Percentiles rank a stretch among this genome's conserved stretches.
These are phyloP conservation scores for Henckelia pumila DNA, from an alignment of 257 asterid genomes.

Conservation along the genomic window DNA sequence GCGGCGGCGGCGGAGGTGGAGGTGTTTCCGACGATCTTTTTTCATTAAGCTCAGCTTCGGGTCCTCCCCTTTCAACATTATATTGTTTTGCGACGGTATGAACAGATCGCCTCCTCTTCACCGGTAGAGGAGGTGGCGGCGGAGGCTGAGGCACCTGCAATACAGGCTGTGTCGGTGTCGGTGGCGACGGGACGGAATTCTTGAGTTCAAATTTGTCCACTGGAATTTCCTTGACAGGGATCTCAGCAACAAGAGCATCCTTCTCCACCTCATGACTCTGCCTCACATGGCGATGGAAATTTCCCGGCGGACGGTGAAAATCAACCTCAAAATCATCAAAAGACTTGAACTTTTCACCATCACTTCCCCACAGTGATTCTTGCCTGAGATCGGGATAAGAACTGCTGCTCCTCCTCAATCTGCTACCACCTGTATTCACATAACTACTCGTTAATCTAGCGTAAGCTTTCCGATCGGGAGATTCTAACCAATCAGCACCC, in stretches of 20 bases:
- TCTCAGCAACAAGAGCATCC: slow-evolving; percentile 20
- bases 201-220: slow-evolving; percentile 60
- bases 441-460: slow-evolving; percentile 7
- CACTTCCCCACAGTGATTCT: slow-evolving; percentile 48
- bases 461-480: slow-evolving; percentile 36
- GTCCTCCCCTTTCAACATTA: slow-evolving; percentile 32
- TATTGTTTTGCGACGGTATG: slow-evolving; percentile 45
- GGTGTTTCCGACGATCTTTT: slow-evolving; percentile 33
- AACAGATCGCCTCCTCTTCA: slow-evolving; percentile 50
- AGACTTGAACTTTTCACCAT: slow-evolving; percentile 41
- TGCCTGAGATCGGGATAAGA: slow-evolving; percentile 82
- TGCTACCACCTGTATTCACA: not conserved
- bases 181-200: slow-evolving; percentile 32
- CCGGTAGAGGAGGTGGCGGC: slow-evolving; percentile 29
- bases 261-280: slow-evolving; percentile 30
- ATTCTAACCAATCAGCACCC: slow-evolving; percentile 36
- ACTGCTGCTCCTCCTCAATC: slow-evolving; percentile 70
- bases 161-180: slow-evolving; percentile 29
- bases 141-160: slow-evolving; percentile 36
- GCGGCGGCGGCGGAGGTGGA: slow-evolving; percentile 23
- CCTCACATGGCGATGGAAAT: slow-evolving; percentile 26
- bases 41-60: slow-evolving; percentile 26
- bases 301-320: slow-evolving; percentile 35
- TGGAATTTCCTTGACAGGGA: slow-evolving; percentile 42
- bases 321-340: slow-evolving; percentile 68